These are phyloP conservation scores for Podospora pseudocomata DNA, from an alignment of 495 filamentous ascomycete species.

Conservation along the genomic window DNA sequence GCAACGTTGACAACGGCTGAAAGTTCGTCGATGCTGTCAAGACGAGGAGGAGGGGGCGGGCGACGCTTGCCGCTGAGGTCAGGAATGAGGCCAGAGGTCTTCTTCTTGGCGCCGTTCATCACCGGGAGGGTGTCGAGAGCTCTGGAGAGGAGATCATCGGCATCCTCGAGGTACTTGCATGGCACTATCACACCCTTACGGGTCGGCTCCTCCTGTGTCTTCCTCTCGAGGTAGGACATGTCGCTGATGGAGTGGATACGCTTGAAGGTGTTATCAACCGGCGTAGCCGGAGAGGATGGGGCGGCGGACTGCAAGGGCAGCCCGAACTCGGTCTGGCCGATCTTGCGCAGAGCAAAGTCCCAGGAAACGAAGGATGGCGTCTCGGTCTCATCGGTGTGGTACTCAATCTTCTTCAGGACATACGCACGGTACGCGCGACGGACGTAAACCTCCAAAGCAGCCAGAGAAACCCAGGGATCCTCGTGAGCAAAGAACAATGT, in stretches of 20 bases:
- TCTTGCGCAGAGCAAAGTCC: slow-evolving; percentile 92
- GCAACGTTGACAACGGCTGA: slow-evolving; percentile 90
- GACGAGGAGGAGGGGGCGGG: slow-evolving; percentile 40
- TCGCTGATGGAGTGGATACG: slow-evolving; percentile 92
- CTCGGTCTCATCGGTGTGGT: slow-evolving; percentile 71
- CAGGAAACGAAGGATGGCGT: slow-evolving; percentile 80
- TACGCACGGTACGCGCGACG: slow-evolving; percentile 97
- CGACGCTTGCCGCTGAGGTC: slow-evolving; percentile 71
- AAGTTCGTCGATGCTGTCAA: slow-evolving; percentile 64
- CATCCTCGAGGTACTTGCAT: slow-evolving; percentile 88
- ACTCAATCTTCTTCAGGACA: slow-evolving; percentile 79
- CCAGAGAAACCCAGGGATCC: slow-evolving; percentile 92
- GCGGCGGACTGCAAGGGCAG: slow-evolving; percentile 67
- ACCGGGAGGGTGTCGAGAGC: slow-evolving; percentile 79
- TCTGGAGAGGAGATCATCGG: slow-evolving; percentile 74
- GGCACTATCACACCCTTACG: slow-evolving; percentile 93
- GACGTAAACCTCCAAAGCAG: slow-evolving; percentile 91
- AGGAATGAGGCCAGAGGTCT: slow-evolving; percentile 57
- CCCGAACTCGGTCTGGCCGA: slow-evolving; percentile 85
- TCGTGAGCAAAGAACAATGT: slow-evolving; percentile 90
- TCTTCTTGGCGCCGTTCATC: slow-evolving; percentile 38
- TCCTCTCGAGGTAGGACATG: slow-evolving; percentile 77
- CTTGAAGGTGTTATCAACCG: slow-evolving; percentile 64
- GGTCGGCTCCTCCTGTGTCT: slow-evolving; percentile 66
- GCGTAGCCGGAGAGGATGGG: slow-evolving; percentile 84